These are phyloP conservation scores for Aspergillus sp. DNA, from an alignment of 2,329 filamentous ascomycete species.

Conservation along the genomic window DNA sequence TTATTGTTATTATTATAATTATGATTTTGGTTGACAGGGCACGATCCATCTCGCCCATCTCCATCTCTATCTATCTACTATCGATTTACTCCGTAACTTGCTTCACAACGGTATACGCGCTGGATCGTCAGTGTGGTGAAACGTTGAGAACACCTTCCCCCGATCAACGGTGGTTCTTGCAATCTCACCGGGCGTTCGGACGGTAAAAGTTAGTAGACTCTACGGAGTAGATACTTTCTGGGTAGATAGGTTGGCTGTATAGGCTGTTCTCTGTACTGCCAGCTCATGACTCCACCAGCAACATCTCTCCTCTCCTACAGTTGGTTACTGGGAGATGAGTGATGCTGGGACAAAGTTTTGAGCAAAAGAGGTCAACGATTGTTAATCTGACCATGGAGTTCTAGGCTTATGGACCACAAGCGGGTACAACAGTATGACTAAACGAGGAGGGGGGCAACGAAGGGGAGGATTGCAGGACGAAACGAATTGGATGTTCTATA, in stretches of 20 bases:
- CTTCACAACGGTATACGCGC: background rate
- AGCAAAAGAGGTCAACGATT: background rate
- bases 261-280: background rate
- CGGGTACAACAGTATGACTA: background rate
- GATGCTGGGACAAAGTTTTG: constrained; percentile 2
- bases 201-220: background rate
- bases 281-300: constrained; percentile 1
- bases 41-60: constrained; percentile 5
- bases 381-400: background rate
- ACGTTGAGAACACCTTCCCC: background rate
- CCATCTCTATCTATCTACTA: background rate
- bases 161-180: no score
- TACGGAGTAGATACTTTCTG: background rate
- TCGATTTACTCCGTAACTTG: no score
- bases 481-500: constrained; percentile 3
- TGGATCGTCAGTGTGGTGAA: background rate
- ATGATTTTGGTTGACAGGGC: constrained; percentile 2
- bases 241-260: background rate
- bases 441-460: background rate
- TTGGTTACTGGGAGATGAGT: background rate
- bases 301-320: constrained; percentile 2
- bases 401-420: constrained; percentile 1
- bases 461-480: background rate
- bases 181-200: background rate
- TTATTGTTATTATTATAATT: background rate